A percentile compares a stretch with the other conserved stretches of the same genome.
Evolutionary conservation across 2,329 filamentous ascomycete species (phyloP).

Genomic region (Tolypocladium amazonense): DNA sequence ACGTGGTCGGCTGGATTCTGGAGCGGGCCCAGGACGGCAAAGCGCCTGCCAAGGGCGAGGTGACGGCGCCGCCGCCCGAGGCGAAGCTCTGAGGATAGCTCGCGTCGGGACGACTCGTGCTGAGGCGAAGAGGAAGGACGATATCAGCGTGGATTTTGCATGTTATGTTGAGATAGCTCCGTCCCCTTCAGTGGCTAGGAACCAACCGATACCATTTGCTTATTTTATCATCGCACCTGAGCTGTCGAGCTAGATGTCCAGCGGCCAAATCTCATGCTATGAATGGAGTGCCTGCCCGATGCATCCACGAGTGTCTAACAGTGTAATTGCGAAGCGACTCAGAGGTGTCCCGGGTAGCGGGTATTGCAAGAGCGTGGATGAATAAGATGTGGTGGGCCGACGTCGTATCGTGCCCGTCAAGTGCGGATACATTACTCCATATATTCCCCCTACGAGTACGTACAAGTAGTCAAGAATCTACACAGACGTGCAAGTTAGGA

Average conservation of each 20-base stretch:
- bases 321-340: too few species aligned
- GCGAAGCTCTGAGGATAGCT: conserved; percentile 25
- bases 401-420: neutral
- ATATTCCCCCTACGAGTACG: neutral
- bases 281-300: neutral
- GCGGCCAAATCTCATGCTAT: neutral
- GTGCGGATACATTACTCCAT: neutral
- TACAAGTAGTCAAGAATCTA: neutral
- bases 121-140: neutral
- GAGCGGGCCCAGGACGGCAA: conserved; percentile 17
- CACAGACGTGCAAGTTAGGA: neutral
- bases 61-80: conserved; percentile 9
- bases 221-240: neutral
- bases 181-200: neutral
- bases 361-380: neutral
- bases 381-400: neutral
- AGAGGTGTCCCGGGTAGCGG: neutral
- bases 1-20: conserved; percentile 58
- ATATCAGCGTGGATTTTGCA: neutral
- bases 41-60: neutral
- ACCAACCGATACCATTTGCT: neutral
- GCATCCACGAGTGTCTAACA: neutral
- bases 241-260: neutral
- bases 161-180: neutral
- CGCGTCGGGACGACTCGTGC: neutral